Base-by-base conservation (phyloP, 768 basidiomycete genomes). In the Hericium alpestre region DNA sequence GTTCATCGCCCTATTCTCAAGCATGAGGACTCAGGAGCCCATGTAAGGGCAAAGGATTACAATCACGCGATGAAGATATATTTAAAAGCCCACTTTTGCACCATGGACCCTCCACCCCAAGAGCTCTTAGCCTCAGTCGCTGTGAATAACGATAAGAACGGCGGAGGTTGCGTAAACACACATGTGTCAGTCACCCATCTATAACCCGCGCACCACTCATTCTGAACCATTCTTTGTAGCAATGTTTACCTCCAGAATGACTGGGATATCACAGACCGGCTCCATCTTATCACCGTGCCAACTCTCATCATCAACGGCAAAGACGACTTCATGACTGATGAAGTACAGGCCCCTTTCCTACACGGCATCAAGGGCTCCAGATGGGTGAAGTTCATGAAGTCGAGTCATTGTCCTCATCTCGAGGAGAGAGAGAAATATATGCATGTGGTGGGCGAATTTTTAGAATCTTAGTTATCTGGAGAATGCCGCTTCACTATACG, bases 401-500 rank as follows among this genome's bases (percentile, higher is more conserved):
- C 73, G 4, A 72, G 72, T 40, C 76, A 77, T 60, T 63, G 66
- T 2, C 70, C 74, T 3, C 66, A 69, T 41, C 68, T 65, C 38
- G 76, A 76, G 60, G 74, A 76, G 60, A 58, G 64, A 15, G 69
- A 70, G 16, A 55, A 63, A 53, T 75, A 69, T 60, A 67, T 76
- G 65, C 23, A 65, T 18, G 51, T 70, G 0, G 61, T 72, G 13
- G 61, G 55, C n/a, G 60, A 66, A 3, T 74, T 71, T 43, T 46
- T 46, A 32, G 32, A 32, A 9, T 32, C 32, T 32, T 32, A 32
- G 32, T 32, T 32, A 7, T 32, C 32, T 32, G 1, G 32, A 8
- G 32, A 10, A 32, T 8, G 32, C 32, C 25, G 2, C 25, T 25
- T 25, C 25, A 25, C 3, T 25, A 4, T 25, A 25, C 3, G 25